Percentiles rank a stretch among this genome's conserved stretches.
phyloP scores from a whole-genome alignment of 2,329 filamentous ascomycete species.

The Fusarium siculi region DNA sequence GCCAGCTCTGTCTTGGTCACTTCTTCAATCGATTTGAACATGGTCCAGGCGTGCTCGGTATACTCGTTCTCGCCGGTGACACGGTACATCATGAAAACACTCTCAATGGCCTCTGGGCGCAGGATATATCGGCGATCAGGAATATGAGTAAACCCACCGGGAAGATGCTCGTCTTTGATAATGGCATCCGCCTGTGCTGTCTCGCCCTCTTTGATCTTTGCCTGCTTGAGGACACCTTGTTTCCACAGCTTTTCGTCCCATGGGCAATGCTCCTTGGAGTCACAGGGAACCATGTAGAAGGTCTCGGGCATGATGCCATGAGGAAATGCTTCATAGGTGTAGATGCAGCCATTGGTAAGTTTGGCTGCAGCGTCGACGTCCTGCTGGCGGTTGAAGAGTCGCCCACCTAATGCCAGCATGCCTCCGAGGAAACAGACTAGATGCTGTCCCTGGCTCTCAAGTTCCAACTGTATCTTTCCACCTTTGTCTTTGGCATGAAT shows the following conservation, averaged over 20 bases:
- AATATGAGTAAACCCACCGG: conserved; percentile 71
- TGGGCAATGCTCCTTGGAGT: conserved; percentile 46
- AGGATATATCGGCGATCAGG: conserved; percentile 63
- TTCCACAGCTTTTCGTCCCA: conserved; percentile 54
- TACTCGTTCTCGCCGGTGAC: conserved; percentile 59
- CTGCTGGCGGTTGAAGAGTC: conserved; percentile 53
- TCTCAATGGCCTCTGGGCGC: conserved; percentile 63
- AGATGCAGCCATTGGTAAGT: conserved; percentile 63
- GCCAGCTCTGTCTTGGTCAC: conserved; percentile 60
- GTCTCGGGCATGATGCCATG: conserved; percentile 65
- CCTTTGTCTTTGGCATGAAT: conserved; percentile 40
- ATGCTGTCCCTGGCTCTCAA: conserved; percentile 55
- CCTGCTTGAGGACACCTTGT: conserved; percentile 42
- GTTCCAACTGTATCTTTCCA: conserved; percentile 48
- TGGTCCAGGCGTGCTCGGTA: conserved; percentile 63
- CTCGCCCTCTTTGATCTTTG: conserved; percentile 40
- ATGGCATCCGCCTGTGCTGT: conserved; percentile 36
- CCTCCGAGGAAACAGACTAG: conserved; percentile 64
- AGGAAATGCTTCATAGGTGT: conserved; percentile 59
- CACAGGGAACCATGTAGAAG: conserved; percentile 56
- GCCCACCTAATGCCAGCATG: conserved; percentile 60
- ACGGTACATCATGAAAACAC: conserved; percentile 64
- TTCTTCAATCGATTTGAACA: conserved; percentile 61
- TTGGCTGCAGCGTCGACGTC: conserved; percentile 57
- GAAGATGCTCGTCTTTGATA: conserved; percentile 48